phyloP scores from a whole-genome alignment of 352 stramenopile species.

The Globisporangium nagaii region DNA sequence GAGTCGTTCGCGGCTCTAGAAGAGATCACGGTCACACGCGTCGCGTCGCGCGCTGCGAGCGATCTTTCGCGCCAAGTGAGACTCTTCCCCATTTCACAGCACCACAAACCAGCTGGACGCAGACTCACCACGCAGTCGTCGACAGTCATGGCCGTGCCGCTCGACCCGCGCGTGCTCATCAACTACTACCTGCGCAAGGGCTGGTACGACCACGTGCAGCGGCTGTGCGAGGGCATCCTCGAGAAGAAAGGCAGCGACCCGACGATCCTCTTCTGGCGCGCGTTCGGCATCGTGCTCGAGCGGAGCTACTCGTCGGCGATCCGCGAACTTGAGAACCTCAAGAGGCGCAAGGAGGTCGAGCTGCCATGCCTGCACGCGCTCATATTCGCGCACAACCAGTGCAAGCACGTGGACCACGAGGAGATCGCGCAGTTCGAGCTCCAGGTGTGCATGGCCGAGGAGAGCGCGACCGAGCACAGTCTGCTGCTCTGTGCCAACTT shows the following conservation, averaged over 20 bases:
- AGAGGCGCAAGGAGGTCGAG: conserved; percentile 73
- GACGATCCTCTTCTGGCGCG: conserved; percentile 82
- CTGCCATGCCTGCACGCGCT: conserved; percentile 74
- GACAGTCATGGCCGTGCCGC: conserved; percentile 12
- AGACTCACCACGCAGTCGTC: no score
- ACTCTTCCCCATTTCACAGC: no score
- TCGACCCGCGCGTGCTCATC: conserved; percentile 70
- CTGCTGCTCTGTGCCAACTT: conserved; percentile 67
- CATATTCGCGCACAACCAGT: conserved; percentile 69
- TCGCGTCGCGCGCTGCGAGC: no score
- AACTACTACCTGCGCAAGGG: conserved; percentile 88
- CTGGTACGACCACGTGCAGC: conserved; percentile 84
- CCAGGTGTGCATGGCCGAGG: conserved; percentile 75
- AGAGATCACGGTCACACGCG: no score
- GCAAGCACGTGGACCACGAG: conserved; percentile 75
- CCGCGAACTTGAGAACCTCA: conserved; percentile 79
- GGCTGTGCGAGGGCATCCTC: conserved; percentile 72
- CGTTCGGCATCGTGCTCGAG: conserved; percentile 76
- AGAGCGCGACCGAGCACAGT: conserved; percentile 46
- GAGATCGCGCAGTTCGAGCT: conserved; percentile 75
- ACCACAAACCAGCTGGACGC: no score
- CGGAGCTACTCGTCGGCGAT: conserved; percentile 77
- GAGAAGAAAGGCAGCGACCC: conserved; percentile 79
- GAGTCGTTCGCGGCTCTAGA: no score
- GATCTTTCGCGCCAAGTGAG: no score